Percentiles rank a stretch among this genome's conserved stretches.
phyloP scores from a whole-genome alignment of 2,329 filamentous ascomycete genomes.

The Lasiodiplodia gonubiensis region DNA sequence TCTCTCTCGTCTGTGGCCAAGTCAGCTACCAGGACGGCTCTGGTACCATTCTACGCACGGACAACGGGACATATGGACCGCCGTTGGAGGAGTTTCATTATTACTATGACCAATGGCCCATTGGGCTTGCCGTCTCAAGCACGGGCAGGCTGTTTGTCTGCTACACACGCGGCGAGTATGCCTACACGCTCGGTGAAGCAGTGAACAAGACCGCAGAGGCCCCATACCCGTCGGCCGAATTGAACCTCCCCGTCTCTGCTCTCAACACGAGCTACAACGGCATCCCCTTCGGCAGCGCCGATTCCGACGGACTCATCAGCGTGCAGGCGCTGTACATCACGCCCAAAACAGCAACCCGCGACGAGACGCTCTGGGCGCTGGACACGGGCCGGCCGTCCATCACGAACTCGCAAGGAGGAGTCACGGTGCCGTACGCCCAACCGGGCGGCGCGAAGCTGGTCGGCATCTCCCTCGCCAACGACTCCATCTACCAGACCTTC shows the following conservation, averaged over 20 bases:
- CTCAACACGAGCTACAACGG: conserved; percentile 52
- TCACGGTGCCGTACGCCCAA: conserved; percentile 46
- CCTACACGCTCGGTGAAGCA: conserved; percentile 56
- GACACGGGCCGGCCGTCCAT: conserved; percentile 54
- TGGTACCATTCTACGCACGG: conserved; percentile 46
- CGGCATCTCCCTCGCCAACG: conserved; percentile 53
- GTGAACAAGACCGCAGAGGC: conserved; percentile 55
- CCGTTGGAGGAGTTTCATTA: conserved; percentile 56
- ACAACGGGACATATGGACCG: conserved; percentile 57
- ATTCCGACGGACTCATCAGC: conserved; percentile 52
- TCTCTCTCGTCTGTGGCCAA: neutral
- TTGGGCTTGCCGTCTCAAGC: conserved; percentile 56
- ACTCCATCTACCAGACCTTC: conserved; percentile 56
- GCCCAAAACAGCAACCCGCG: conserved; percentile 43
- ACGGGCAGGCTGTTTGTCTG: conserved; percentile 58
- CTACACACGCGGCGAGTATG: conserved; percentile 55
- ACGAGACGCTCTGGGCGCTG: conserved; percentile 53
- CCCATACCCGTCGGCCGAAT: conserved; percentile 51
- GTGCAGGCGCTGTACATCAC: conserved; percentile 59
- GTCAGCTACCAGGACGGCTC: conserved; percentile 27
- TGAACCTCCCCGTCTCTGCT: conserved; percentile 54
- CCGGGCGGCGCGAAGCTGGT: conserved; percentile 58
- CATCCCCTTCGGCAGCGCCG: conserved; percentile 52
- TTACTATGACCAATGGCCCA: conserved; percentile 56
- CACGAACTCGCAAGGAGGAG: conserved; percentile 47